Percentiles rank a stretch among this genome's conserved stretches.
phyloP scores from a whole-genome alignment of 2,329 filamentous ascomycete species.

The Cytospora piceicola region DNA sequence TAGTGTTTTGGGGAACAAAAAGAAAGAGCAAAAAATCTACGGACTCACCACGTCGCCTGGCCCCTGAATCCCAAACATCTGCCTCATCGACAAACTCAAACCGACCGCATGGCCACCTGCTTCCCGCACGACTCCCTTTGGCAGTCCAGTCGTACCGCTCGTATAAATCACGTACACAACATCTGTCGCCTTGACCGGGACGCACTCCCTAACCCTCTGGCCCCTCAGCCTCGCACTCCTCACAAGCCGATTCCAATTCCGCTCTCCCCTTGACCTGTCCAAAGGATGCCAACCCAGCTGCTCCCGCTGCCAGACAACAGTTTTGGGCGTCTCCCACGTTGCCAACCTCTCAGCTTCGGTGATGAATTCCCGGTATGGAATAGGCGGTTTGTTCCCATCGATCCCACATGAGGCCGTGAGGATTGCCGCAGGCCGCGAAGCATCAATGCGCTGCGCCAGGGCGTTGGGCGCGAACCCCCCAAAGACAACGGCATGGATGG shows the following conservation, averaged over 20 bases:
- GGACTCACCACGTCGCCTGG: conserved; percentile 70
- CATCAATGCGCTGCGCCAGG: conserved; percentile 86
- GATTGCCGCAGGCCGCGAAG: conserved; percentile 73
- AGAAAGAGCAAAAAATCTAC: neutral
- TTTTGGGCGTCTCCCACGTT: conserved; percentile 70
- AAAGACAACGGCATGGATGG: conserved; percentile 90
- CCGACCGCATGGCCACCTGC: conserved; percentile 88
- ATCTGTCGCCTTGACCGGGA: conserved; percentile 78
- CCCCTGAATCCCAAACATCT: conserved; percentile 80
- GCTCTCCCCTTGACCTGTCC: conserved; percentile 68
- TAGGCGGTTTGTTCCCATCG: conserved; percentile 79
- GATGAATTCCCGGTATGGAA: conserved; percentile 77
- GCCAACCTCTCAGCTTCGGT: conserved; percentile 72
- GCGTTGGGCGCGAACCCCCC: conserved; percentile 85
- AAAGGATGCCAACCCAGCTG: conserved; percentile 74
- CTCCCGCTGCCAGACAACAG: conserved; percentile 83
- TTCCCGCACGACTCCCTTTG: conserved; percentile 82
- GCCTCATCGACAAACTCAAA: conserved; percentile 78
- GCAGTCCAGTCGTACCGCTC: conserved; percentile 78
- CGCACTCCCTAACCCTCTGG: conserved; percentile 62
- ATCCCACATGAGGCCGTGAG: conserved; percentile 93
- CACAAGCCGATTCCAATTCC: conserved; percentile 79
- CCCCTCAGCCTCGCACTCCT: conserved; percentile 70
- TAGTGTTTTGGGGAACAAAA: conserved; percentile 9
- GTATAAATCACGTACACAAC: conserved; percentile 92